Evolutionary conservation across 2,329 filamentous ascomycete genomes (phyloP), one percentile per base, ranked within the genome.

Genomic region (Colletotrichum aenigma): DNA sequence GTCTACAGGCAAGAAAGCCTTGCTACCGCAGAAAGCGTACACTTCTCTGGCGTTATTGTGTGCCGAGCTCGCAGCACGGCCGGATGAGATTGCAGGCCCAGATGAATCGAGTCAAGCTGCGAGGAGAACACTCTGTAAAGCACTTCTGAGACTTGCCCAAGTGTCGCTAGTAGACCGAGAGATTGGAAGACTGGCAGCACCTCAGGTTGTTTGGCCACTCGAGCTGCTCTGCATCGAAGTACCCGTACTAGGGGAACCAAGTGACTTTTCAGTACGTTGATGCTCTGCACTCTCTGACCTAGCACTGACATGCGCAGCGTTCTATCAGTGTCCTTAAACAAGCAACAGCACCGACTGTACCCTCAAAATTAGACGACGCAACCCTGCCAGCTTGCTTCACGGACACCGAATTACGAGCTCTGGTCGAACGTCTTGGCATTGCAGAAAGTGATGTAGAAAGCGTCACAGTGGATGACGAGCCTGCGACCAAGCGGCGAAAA

Each of bases 131-230:
- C 83, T 87, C 43, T 87, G 85, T 56, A 76, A 82, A 56, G 84
- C 85, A 13, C 79, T 89, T 13, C 73, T 86, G 12, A 79, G 80
- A 4, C 82, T 90, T 48, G 81, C 85, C 4, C 80, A 84, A 34
- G 82, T 81, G 15, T 84, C 84, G n/a, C 60, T 85, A 8, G 65
- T 76, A 18, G 80, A 77, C 26, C 77, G 79, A 55, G 78, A 82
- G 9, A 81, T 88, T 48, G 83, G 83, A 15, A 84, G 86, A 43
- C 78, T 89, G 32, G 84, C 85, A 16, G 80, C 83, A 3, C 86
- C 86, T 6, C 88, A 87, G 62, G 81, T 89, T 18, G 81, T 87
- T 10, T 84, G 86, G n/a, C 83, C 86, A 48, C 79, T 87, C 32
- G 81, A 85, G n/a, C 80, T 85, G 24, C 76, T 86, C 15, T 80